A percentile compares a stretch with the other conserved stretches of the same genome.
These are phyloP conservation scores for Berberis vulgaris DNA, from an alignment of 164 flowering plant genomes.

Conservation along the genomic window DNA sequence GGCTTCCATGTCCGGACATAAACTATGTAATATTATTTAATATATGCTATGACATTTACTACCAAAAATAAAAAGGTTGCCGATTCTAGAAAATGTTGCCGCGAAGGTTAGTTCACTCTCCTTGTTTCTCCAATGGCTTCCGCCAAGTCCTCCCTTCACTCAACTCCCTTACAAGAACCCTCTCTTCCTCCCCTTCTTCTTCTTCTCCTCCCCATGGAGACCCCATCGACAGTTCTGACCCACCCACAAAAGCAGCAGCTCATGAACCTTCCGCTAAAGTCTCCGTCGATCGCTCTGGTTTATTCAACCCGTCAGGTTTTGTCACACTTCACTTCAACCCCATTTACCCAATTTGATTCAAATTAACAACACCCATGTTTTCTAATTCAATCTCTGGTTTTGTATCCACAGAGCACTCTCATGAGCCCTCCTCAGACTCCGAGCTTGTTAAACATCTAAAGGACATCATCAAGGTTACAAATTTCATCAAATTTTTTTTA, in stretches of 20 bases:
- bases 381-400: not conserved
- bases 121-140: constrained; percentile 8
- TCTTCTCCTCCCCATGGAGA: not conserved
- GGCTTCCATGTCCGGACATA: too few species aligned
- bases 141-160: constrained; percentile 2
- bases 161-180: not conserved
- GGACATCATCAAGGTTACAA: constrained; percentile 73
- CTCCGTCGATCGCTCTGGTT: constrained; percentile 70
- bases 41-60: too few species aligned
- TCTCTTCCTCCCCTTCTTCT: not conserved
- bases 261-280: constrained; percentile 18
- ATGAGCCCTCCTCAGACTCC: constrained; percentile 49
- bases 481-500: not conserved
- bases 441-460: constrained; percentile 84
- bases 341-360: not conserved
- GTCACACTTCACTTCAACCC: not conserved
- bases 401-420: constrained; percentile 58
- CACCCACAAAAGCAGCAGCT: not conserved
- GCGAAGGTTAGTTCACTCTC: constrained; percentile 6
- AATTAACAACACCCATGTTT: not conserved
- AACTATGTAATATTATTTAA: too few species aligned
- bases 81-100: not conserved
- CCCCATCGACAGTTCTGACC: not conserved
- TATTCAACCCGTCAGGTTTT: constrained; percentile 50
- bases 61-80: too few species aligned